Conservation (phyloP, 139 green algal species). For the Astrephomene gubernaculifera region DNA sequence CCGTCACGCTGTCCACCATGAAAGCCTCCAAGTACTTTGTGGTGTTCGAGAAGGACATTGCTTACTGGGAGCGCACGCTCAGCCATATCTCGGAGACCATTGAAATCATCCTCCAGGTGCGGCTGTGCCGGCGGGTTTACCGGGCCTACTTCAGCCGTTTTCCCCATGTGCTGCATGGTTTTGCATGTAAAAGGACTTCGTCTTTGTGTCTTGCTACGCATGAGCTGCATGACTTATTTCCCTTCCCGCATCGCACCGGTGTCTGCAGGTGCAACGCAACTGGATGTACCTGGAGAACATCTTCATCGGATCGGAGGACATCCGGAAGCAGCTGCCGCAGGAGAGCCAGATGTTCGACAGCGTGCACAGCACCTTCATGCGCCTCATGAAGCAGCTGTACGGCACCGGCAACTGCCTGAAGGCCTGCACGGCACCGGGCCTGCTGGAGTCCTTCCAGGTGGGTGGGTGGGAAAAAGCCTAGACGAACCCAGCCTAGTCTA, state of each 20-base stretch:
- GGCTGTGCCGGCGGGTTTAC: too few relatives aligned
- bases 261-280: slow-evolving; percentile 80
- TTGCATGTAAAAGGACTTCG: too few relatives aligned
- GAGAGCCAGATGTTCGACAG: slow-evolving; percentile 80
- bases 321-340: slow-evolving; percentile 90
- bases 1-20: slow-evolving; percentile 88
- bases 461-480: too few relatives aligned
- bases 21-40: slow-evolving; percentile 90
- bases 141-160: too few relatives aligned
- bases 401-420: slow-evolving; percentile 54
- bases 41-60: slow-evolving; percentile 88
- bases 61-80: slow-evolving; percentile 84
- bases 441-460: slow-evolving; percentile 80
- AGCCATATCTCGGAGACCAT: slow-evolving; percentile 83
- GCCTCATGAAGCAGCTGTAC: slow-evolving; percentile 68
- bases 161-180: too few relatives aligned
- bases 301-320: slow-evolving; percentile 92
- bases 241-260: background rate
- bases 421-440: slow-evolving; percentile 63
- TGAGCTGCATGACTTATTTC: too few relatives aligned
- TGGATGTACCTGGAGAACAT: slow-evolving; percentile 97
- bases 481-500: too few relatives aligned
- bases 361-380: slow-evolving; percentile 76
- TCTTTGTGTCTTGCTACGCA: too few relatives aligned
- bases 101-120: slow-evolving; percentile 82